Evolutionary conservation across 192 early-diverging fungal species (phyloP).

Genomic region (Rhizophagus prolifer): DNA sequence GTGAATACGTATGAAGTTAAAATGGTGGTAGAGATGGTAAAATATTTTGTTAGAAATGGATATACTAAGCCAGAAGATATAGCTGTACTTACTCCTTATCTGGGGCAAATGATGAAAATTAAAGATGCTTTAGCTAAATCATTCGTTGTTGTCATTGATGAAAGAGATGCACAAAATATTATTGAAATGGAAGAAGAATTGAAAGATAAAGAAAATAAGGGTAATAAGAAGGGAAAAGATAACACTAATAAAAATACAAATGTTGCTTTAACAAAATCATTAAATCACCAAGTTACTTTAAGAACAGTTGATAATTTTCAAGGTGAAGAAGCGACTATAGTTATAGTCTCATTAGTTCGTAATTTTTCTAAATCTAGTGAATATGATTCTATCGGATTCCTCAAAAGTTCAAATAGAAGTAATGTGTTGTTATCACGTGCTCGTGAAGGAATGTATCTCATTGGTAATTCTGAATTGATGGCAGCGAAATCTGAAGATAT

Average conservation of each 20-base stretch:
- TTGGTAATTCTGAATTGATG: constrained; percentile 50
- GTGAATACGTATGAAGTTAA: constrained; percentile 49
- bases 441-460: constrained; percentile 57
- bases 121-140: constrained; percentile 32
- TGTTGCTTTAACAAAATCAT: not conserved
- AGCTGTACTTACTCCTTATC: constrained; percentile 55
- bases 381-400: constrained; percentile 60
- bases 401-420: constrained; percentile 53
- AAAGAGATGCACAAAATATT: constrained; percentile 39
- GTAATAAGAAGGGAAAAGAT: not conserved
- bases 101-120: constrained; percentile 52
- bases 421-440: constrained; percentile 61
- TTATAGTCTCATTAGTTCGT: constrained; percentile 45
- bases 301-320: constrained; percentile 50
- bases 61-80: constrained; percentile 47
- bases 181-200: constrained; percentile 24
- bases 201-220: no score
- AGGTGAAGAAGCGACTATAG: constrained; percentile 44
- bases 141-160: constrained; percentile 40
- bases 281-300: constrained; percentile 33
- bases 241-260: not conserved
- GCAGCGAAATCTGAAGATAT: constrained; percentile 16
- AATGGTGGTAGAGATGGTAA: constrained; percentile 48
- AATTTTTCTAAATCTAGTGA: constrained; percentile 28
- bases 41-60: constrained; percentile 53